Percentiles rank a stretch among this genome's conserved stretches.
These are phyloP conservation scores for Shiraia bambusicola DNA, from an alignment of 2,329 filamentous ascomycete species.

Conservation along the genomic window DNA sequence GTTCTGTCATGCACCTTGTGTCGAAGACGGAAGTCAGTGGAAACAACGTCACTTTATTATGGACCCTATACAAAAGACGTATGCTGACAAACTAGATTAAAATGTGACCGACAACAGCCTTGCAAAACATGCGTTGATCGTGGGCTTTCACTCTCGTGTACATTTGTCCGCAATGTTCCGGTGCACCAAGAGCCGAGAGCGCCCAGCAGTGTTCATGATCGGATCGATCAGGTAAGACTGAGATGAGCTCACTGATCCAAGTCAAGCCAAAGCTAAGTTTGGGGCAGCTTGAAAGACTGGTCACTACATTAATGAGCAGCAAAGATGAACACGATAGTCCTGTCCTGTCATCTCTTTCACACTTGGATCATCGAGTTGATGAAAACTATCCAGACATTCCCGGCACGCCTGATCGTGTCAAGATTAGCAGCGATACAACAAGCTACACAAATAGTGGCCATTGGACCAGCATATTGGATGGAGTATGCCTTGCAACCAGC, in stretches of 20 bases:
- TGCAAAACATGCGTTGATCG: conserved; percentile 42
- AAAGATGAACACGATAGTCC: conserved; percentile 16
- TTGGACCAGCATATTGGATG: conserved; percentile 42
- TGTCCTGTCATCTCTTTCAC: conserved; percentile 1
- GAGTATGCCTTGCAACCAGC: conserved; percentile 18
- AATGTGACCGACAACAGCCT: conserved; percentile 42
- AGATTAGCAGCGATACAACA: conserved; percentile 29
- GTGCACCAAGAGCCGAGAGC: conserved; percentile 23
- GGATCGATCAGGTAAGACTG: conserved; percentile 29
- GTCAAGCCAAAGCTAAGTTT: too few relatives aligned
- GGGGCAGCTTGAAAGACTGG: conserved; percentile 36
- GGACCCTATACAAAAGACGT: not conserved
- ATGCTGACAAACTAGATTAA: conserved; percentile 21
- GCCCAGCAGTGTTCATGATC: conserved; percentile 37
- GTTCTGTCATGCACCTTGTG: conserved; percentile 34
- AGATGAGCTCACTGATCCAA: too few relatives aligned
- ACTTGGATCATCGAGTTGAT: conserved; percentile 12
- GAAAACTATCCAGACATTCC: conserved; percentile 18
- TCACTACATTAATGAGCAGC: conserved; percentile 37
- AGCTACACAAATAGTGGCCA: conserved; percentile 37
- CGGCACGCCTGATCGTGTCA: conserved; percentile 34
- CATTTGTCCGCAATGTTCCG: conserved; percentile 27
- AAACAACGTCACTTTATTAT: not conserved
- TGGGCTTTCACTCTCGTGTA: conserved; percentile 39
- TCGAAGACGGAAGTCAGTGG: conserved; percentile 28